These are phyloP conservation scores for Chlorociboria aeruginascens DNA, from an alignment of 495 filamentous ascomycete species.

Conservation along the genomic window DNA sequence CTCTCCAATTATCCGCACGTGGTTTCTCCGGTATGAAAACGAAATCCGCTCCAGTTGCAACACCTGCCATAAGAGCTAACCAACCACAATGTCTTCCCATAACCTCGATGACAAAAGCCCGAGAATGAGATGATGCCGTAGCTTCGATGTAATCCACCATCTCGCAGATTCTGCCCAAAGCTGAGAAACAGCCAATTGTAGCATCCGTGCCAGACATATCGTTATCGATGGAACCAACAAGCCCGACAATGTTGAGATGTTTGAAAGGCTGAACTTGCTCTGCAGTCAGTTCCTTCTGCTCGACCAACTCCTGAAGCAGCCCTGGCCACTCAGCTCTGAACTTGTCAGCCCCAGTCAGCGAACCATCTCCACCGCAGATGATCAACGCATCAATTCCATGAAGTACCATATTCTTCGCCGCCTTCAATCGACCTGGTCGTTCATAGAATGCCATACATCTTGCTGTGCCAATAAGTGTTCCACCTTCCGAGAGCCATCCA, in stretches of 20 bases:
- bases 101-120: conserved; percentile 96
- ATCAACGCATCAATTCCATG: conserved; percentile 93
- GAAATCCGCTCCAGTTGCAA: conserved; percentile 92
- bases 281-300: conserved; percentile 49
- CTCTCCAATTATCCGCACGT: conserved; percentile 73
- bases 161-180: conserved; percentile 82
- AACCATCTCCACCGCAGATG: conserved; percentile 95
- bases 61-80: conserved; percentile 93
- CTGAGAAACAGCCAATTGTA: conserved; percentile 95
- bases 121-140: conserved; percentile 90
- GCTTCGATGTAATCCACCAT: conserved; percentile 94
- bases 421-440: conserved; percentile 65
- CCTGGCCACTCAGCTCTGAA: conserved; percentile 88
- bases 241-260: conserved; percentile 86
- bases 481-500: conserved; percentile 87
- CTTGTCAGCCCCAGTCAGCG: conserved; percentile 88
- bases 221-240: conserved; percentile 97
- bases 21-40: conserved; percentile 96
- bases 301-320: conserved; percentile 71
- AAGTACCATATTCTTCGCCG: conserved; percentile 85
- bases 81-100: conserved; percentile 99
- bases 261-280: conserved; percentile 61
- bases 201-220: conserved; percentile 95
- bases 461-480: conserved; percentile 93
- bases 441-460: conserved; percentile 83